phyloP scores from a whole-genome alignment of 257 asterid genomes.

The Sherardia arvensis region DNA sequence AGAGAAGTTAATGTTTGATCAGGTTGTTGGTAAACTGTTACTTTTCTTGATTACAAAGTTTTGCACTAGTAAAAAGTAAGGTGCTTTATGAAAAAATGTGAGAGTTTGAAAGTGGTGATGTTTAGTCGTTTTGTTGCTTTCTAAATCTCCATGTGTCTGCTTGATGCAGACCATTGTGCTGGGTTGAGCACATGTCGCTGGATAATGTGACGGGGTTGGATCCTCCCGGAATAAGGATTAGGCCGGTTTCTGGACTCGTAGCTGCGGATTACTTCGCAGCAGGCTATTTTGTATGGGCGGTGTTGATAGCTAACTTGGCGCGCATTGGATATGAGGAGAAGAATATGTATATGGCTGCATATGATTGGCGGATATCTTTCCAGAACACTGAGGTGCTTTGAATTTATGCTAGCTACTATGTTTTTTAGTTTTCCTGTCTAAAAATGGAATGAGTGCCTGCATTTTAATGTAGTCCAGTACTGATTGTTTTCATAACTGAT shows the following conservation, averaged over 20 bases:
- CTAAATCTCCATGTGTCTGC: neutral
- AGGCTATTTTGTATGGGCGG: conserved; percentile 87
- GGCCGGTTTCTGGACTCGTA: conserved; percentile 80
- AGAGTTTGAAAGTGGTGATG: neutral
- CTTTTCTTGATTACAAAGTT: neutral
- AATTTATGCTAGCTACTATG: neutral
- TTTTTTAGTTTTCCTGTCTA: neutral
- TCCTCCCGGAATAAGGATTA: conserved; percentile 67
- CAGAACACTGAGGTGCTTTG: conserved; percentile 68
- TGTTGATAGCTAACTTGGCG: conserved; percentile 73
- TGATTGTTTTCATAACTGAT: neutral
- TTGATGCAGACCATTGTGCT: conserved; percentile 63
- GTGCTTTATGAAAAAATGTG: neutral
- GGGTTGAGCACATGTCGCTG: conserved; percentile 82
- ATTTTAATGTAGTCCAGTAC: neutral
- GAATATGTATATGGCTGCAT: conserved; percentile 82
- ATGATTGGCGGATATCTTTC: conserved; percentile 83
- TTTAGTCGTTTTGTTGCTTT: neutral
- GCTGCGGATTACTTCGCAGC: conserved; percentile 87
- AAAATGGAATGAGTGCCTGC: neutral
- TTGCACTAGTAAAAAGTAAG: neutral
- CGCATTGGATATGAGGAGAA: conserved; percentile 84
- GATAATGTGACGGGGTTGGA: conserved; percentile 77
- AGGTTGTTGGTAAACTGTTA: neutral
- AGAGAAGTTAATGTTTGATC: neutral